Conservation (phyloP, 257 asterid species). For the Scutellaria barbata region DNA sequence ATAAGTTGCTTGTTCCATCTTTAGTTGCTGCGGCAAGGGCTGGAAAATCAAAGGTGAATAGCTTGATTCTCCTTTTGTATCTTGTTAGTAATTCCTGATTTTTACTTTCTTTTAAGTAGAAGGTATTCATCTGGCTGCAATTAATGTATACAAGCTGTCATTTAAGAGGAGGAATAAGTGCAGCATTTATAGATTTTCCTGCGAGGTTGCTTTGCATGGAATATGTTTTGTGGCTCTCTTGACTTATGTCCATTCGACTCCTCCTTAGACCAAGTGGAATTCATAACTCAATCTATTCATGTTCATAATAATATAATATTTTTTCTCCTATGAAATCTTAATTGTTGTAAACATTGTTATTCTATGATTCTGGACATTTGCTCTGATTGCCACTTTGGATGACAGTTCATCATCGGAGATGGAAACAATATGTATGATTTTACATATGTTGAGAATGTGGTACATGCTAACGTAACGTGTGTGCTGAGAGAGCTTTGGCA, state of each 20-base stretch:
- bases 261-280: constrained; percentile 20
- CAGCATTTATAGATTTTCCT: not conserved
- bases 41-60: constrained; percentile 70
- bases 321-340: not conserved
- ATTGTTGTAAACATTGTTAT: not conserved
- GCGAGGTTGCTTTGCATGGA: constrained; percentile 18
- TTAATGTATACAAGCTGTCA: not conserved
- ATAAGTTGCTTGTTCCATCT: constrained; percentile 78
- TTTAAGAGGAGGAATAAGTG: not conserved
- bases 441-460: constrained; percentile 83
- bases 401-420: constrained; percentile 72
- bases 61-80: not conserved
- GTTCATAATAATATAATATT: constrained; percentile 6
- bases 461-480: constrained; percentile 73
- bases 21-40: constrained; percentile 77
- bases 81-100: constrained; percentile 2
- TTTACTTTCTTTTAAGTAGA: constrained; percentile 8
- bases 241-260: constrained; percentile 17
- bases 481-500: constrained; percentile 84
- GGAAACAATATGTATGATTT: constrained; percentile 74
- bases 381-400: constrained; percentile 32
- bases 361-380: constrained; percentile 16
- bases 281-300: not conserved
- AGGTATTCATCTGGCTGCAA: not conserved
- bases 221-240: constrained; percentile 11